Evolutionary conservation across 1,284 basidiomycete species (phyloP), one percentile per base, ranked within the genome.

Genomic region (Peniophora sp.): DNA sequence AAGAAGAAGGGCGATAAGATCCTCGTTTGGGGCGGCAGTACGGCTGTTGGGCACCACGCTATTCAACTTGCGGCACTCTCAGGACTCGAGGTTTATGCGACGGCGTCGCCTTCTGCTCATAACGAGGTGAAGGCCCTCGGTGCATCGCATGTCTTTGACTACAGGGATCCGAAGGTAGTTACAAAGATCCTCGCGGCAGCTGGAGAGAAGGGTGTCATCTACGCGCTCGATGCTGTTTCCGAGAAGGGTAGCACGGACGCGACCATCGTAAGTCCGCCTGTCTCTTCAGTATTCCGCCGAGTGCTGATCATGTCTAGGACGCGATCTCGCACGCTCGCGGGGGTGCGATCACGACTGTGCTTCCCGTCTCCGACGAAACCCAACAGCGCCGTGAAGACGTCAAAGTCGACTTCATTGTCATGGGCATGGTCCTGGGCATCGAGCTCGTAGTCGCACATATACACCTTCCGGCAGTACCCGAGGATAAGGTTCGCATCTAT

Each of bases 41-140:
- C 39, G 20, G 39, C 39, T n/a, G 39, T 41, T 22, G 39, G 39
- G 8, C 39, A 41, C 16, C 39, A 41, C 39, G 39, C 39, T 16
- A 16, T 41, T n/a, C 39, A 41, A 16, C 39, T 41, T 22, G 39
- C 39, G 8, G 20, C 16, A 22, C 39, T 41, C 6, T 41, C 39
- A n/a, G 39, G 39, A 5, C 20, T 17, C 39, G n/a, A 41, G 39
- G 39, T 41, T 8, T 22, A 8, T n/a, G 20, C 39, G 39, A 41
- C 39, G 20, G 39, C 39, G 8, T 41, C 39, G 39, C 39, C 39
- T 22, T n/a, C 39, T 8, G 20, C 16, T 5, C 39, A 41, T 16
- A 65, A 63, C 16, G 60, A 67, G 50, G 61, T 73, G 52, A 67
- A 67, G 54, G 56, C 60, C 2, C 60, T 65, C 34, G 72, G 73